Percentiles rank a stretch among this genome's conserved stretches.
These are phyloP conservation scores for Conticribra guillardii DNA, from an alignment of 108 stramenopile genomes.

Conservation along the genomic window DNA sequence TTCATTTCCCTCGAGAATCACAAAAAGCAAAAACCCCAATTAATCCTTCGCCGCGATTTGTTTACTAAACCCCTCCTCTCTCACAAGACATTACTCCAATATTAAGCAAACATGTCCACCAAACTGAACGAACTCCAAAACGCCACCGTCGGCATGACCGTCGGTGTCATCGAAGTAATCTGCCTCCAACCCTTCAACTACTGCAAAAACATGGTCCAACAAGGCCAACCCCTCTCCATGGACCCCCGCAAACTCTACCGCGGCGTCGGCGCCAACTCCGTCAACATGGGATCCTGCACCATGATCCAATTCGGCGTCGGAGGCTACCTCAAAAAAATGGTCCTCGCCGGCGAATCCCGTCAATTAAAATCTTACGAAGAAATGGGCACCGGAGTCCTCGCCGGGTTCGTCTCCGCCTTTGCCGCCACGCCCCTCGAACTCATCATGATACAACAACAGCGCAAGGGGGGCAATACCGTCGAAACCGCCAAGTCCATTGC, in stretches of 20 bases:
- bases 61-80: too few species aligned
- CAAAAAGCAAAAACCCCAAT: too few species aligned
- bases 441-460: slow-evolving; percentile 97
- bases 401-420: slow-evolving; percentile 81
- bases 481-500: slow-evolving; percentile 64
- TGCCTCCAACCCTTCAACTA: slow-evolving; percentile 94
- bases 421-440: slow-evolving; percentile 91
- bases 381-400: slow-evolving; percentile 81
- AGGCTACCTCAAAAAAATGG: slow-evolving; percentile 72
- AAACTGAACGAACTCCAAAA: slow-evolving; percentile 89
- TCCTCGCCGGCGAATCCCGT: slow-evolving; percentile 58
- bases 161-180: slow-evolving; percentile 91
- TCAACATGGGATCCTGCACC: slow-evolving; percentile 94
- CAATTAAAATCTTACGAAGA: slow-evolving; percentile 68
- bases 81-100: too few species aligned
- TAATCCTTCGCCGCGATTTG: too few species aligned
- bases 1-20: too few species aligned
- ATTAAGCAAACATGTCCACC: slow-evolving; percentile 88
- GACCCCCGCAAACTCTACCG: slow-evolving; percentile 85
- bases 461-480: slow-evolving; percentile 73
- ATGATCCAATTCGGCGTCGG: slow-evolving; percentile 95
- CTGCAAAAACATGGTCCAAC: slow-evolving; percentile 92
- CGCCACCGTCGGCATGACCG: slow-evolving; percentile 93
- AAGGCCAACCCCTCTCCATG: slow-evolving; percentile 80
- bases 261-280: slow-evolving; percentile 85